These are phyloP conservation scores for Incumbomyces delicatus DNA, from an alignment of 2,329 filamentous ascomycete species.

Conservation along the genomic window DNA sequence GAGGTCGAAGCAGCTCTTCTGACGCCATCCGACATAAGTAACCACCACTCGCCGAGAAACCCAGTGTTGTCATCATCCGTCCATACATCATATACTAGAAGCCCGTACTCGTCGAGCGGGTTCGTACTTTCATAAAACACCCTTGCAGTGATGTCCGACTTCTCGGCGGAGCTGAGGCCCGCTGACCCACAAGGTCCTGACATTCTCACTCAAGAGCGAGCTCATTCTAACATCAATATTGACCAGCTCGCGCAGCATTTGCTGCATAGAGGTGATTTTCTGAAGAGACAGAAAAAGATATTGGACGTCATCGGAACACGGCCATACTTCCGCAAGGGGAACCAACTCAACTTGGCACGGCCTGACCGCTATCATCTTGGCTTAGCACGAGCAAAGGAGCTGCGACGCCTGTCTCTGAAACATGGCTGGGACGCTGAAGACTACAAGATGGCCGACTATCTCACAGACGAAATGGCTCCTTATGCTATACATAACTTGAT, in stretches of 20 bases:
- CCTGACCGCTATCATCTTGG: conserved; percentile 45
- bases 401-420: conserved; percentile 37
- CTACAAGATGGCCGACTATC: conserved; percentile 42
- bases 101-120: no score
- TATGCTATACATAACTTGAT: conserved; percentile 42
- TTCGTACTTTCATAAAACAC: no score
- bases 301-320: conserved; percentile 37
- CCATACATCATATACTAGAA: no score
- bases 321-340: conserved; percentile 41
- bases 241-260: conserved; percentile 39
- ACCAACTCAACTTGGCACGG: conserved; percentile 42
- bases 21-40: no score
- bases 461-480: conserved; percentile 45
- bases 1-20: no score
- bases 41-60: no score
- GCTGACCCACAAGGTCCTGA: conserved; percentile 36
- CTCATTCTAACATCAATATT: conserved; percentile 34
- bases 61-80: no score
- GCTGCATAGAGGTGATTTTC: conserved; percentile 38
- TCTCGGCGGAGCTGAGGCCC: conserved; percentile 41
- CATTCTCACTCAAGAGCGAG: conserved; percentile 37
- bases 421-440: conserved; percentile 42
- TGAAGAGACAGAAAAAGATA: conserved; percentile 39
- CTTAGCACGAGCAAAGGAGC: conserved; percentile 42
- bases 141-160: conserved; percentile 28